Evolutionary conservation across 805 yeast genomes (phyloP).

Genomic region (Diddensiella transvaalensis): DNA sequence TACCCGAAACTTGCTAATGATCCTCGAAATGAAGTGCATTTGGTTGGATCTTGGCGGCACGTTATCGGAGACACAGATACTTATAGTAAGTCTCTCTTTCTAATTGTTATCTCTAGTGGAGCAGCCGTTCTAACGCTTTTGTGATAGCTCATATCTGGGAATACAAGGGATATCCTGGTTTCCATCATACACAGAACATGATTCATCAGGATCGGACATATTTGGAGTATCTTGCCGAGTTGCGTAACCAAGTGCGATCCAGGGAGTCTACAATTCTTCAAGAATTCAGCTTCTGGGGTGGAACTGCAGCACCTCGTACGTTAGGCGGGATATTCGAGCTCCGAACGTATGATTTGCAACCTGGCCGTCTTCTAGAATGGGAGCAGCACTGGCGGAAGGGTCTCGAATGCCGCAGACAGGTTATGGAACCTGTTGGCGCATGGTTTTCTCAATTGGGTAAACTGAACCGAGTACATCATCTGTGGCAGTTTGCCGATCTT

Average conservation of each 20-base stretch:
- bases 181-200: slow-evolving; percentile 36
- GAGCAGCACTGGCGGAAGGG: slow-evolving; percentile 42
- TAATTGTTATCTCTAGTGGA: too few relatives aligned
- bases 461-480: slow-evolving; percentile 40
- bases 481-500: slow-evolving; percentile 44
- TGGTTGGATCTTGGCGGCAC: slow-evolving; percentile 43
- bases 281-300: slow-evolving; percentile 45
- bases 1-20: slow-evolving; percentile 35
- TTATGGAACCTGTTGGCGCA: slow-evolving; percentile 46
- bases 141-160: slow-evolving; percentile 43
- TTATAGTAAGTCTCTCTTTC: slow-evolving; percentile 14
- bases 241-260: slow-evolving; percentile 34
- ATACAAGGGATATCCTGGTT: slow-evolving; percentile 40
- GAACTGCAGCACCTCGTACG: slow-evolving; percentile 40
- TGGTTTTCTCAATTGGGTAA: slow-evolving; percentile 42
- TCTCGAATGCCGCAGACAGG: slow-evolving; percentile 41
- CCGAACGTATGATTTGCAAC: slow-evolving; percentile 37
- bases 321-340: slow-evolving; percentile 43
- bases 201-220: slow-evolving; percentile 33
- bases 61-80: slow-evolving; percentile 42
- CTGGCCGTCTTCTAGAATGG: slow-evolving; percentile 43
- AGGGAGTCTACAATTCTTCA: slow-evolving; percentile 38
- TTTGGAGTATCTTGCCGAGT: slow-evolving; percentile 28
- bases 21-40: slow-evolving; percentile 31
- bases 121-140: too few relatives aligned